A percentile compares a stretch with the other conserved stretches of the same genome.
These are phyloP conservation scores for Rhodocollybia butyracea DNA, from an alignment of 768 basidiomycete genomes.

Conservation along the genomic window DNA sequence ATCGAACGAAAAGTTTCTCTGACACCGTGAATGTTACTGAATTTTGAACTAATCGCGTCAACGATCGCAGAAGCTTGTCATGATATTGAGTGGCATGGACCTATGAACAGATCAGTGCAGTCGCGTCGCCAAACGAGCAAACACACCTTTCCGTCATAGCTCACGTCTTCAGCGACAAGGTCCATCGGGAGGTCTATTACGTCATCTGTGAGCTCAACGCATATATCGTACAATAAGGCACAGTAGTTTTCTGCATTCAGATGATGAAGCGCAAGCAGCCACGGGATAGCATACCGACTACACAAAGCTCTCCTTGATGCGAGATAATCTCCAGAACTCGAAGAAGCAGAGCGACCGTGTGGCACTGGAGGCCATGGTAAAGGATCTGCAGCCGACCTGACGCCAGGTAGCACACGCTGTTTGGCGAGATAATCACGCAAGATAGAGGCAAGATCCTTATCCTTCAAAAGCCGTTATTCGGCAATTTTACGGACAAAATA, in stretches of 20 bases:
- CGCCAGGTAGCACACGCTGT: constrained; percentile 58
- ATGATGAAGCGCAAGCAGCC: constrained; percentile 69
- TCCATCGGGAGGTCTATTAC: constrained; percentile 8
- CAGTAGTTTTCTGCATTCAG: constrained; percentile 54
- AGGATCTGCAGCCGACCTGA: constrained; percentile 42
- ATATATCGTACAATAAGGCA: constrained; percentile 49
- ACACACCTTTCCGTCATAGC: constrained; percentile 14
- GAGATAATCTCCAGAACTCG: constrained; percentile 61
- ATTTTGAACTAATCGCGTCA: constrained; percentile 52
- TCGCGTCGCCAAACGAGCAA: neutral
- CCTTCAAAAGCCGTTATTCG: constrained; percentile 35
- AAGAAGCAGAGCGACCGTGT: constrained; percentile 30
- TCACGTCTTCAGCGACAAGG: constrained; percentile 8
- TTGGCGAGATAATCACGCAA: constrained; percentile 66
- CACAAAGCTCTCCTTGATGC: constrained; percentile 53
- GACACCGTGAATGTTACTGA: constrained; percentile 55
- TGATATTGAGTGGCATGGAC: constrained; percentile 21
- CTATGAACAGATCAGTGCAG: constrained; percentile 10
- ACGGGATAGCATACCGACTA: constrained; percentile 54
- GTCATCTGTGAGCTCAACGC: constrained; percentile 37
- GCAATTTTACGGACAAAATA: neutral
- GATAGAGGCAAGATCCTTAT: constrained; percentile 61
- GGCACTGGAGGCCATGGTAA: constrained; percentile 54
- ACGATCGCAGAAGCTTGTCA: constrained; percentile 45
- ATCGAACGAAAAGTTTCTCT: constrained; percentile 54